These are phyloP conservation scores for Sordariomycetes sp. DNA, from an alignment of 2,329 filamentous ascomycete species.

Conservation along the genomic window DNA sequence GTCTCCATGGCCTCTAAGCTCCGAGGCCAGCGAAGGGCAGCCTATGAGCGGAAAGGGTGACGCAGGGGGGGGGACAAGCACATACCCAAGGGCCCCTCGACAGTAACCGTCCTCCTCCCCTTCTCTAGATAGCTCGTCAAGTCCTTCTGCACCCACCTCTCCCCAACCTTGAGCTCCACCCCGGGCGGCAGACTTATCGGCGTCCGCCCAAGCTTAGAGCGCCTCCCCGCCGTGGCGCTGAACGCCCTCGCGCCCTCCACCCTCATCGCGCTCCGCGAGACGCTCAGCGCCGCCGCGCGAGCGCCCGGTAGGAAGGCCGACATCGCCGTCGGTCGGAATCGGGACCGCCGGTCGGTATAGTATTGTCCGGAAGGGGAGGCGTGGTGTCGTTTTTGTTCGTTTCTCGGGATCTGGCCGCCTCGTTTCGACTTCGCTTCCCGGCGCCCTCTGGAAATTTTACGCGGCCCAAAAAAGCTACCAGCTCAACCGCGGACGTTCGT, in stretches of 20 bases:
- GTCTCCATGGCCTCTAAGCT: too few species aligned
- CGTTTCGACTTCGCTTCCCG: neutral
- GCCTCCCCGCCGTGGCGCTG: constrained; percentile 54
- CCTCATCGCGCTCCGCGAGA: neutral
- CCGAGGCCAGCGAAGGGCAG: neutral
- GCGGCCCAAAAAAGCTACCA: neutral
- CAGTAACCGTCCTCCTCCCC: constrained; percentile 56
- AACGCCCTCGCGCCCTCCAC: constrained; percentile 33
- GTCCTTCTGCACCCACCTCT: constrained; percentile 43
- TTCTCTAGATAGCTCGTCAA: constrained; percentile 50
- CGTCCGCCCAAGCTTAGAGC: constrained; percentile 79
- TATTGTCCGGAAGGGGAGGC: neutral
- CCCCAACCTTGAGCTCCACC: constrained; percentile 64
- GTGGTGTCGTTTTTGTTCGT: neutral
- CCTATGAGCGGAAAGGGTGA: neutral
- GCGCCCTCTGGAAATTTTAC: neutral
- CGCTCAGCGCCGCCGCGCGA: neutral
- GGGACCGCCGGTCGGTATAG: neutral
- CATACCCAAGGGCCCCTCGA: constrained; percentile 72
- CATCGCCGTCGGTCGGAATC: neutral
- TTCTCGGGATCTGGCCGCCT: neutral
- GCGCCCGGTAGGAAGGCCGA: constrained; percentile 3
- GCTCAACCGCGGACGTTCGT: neutral
- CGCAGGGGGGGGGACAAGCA: constrained; percentile 6
- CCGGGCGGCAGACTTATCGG: constrained; percentile 73